Percentiles rank a stretch among this genome's conserved stretches.
These are phyloP conservation scores for Melanomma pulvis-pyrius DNA, from an alignment of 495 filamentous ascomycete genomes.

Conservation along the genomic window DNA sequence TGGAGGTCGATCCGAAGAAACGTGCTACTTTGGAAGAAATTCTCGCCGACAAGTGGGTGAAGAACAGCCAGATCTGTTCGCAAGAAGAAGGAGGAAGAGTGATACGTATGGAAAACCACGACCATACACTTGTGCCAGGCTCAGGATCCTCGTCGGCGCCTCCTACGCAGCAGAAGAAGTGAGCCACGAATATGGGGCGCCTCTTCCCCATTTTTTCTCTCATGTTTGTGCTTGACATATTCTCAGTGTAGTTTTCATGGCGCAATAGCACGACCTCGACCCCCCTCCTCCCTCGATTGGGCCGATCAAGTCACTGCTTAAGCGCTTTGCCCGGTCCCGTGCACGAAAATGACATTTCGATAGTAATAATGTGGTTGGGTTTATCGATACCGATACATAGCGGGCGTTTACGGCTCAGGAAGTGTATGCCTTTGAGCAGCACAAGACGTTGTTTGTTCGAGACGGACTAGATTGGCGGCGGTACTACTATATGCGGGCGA, in stretches of 20 bases:
- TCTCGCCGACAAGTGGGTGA: constrained; percentile 85
- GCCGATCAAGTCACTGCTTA: not conserved
- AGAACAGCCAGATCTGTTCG: constrained; percentile 50
- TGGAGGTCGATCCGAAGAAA: constrained; percentile 83
- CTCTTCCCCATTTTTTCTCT: constrained; percentile 3
- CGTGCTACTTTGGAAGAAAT: constrained; percentile 85
- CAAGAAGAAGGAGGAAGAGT: constrained; percentile 63
- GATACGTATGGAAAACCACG: constrained; percentile 58
- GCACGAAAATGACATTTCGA: not conserved
- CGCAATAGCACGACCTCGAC: not conserved
- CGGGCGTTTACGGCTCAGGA: not conserved
- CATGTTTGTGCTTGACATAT: not conserved
- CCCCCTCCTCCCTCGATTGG: not conserved
- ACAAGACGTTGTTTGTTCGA: not conserved
- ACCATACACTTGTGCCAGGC: constrained; percentile 65
- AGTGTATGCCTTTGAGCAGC: not conserved
- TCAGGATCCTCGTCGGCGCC: constrained; percentile 26
- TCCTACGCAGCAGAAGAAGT: constrained; percentile 27
- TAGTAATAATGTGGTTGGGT: not conserved
- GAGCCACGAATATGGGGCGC: constrained; percentile 3
- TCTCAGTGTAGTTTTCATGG: not conserved
- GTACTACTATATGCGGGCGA: not conserved
- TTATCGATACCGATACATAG: not conserved
- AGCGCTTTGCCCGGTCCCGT: too few relatives aligned
- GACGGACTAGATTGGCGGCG: not conserved